These are phyloP conservation scores for Arthrinium puccinioides DNA, from an alignment of 2,329 filamentous ascomycete species.

Conservation along the genomic window DNA sequence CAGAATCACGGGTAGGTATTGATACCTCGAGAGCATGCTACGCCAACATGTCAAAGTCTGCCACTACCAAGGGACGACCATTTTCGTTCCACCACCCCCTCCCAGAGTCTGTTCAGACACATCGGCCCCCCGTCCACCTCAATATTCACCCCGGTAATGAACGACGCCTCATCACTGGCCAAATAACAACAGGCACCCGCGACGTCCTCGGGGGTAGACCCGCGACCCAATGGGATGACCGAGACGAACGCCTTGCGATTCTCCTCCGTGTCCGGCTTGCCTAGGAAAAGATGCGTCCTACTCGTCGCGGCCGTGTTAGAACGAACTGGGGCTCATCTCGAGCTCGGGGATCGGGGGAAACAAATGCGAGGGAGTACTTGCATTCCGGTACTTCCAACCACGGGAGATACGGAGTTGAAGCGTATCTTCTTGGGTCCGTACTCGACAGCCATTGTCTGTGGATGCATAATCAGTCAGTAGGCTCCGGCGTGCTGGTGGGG, in stretches of 20 bases:
- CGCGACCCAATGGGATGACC: conserved; percentile 46
- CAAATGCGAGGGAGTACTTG: conserved; percentile 13
- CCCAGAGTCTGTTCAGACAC: conserved; percentile 18
- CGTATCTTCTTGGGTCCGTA: conserved; percentile 66
- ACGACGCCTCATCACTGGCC: conserved; percentile 62
- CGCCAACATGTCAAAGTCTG: too few species aligned
- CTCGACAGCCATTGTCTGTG: conserved; percentile 54
- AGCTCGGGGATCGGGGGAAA: neutral
- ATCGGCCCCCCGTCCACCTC: conserved; percentile 39
- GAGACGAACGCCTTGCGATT: conserved; percentile 49
- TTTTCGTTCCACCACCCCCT: too few species aligned
- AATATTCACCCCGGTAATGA: conserved; percentile 66
- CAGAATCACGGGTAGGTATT: too few species aligned
- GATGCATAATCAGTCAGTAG: conserved; percentile 5
- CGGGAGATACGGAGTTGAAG: conserved; percentile 64
- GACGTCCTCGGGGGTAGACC: conserved; percentile 55
- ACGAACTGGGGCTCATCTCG: neutral
- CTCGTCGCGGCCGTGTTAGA: neutral
- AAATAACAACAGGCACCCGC: conserved; percentile 65
- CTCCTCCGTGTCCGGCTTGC: conserved; percentile 55
- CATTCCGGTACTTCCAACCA: conserved; percentile 60
- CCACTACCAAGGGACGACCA: too few species aligned
- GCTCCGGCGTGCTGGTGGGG: neutral
- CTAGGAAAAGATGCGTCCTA: conserved; percentile 44
- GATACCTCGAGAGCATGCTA: too few species aligned